These are phyloP conservation scores for Tolypocladium sp. DNA, from an alignment of 2,329 filamentous ascomycete genomes.

Conservation along the genomic window DNA sequence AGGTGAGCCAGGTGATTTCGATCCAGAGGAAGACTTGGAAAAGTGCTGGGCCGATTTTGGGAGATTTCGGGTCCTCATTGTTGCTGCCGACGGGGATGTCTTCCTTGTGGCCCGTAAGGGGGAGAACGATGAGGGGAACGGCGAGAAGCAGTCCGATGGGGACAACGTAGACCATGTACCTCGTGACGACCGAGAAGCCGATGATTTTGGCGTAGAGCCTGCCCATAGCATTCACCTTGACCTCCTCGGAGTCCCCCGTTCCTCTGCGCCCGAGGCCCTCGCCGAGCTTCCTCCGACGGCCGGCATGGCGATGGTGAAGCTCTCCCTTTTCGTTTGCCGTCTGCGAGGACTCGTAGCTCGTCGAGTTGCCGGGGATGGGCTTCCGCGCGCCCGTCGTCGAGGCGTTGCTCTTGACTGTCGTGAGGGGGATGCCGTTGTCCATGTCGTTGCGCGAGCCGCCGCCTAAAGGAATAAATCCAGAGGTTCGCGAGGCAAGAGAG, in stretches of 20 bases:
- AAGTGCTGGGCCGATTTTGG: constrained; percentile 35
- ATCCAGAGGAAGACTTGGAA: constrained; percentile 61
- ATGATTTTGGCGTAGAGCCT: constrained; percentile 56
- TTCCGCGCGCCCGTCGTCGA: constrained; percentile 46
- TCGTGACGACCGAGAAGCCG: constrained; percentile 51
- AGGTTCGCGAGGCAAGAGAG: constrained; percentile 11
- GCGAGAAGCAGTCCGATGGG: constrained; percentile 54
- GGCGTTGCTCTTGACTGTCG: constrained; percentile 43
- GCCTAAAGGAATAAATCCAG: constrained; percentile 36
- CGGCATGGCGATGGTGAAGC: constrained; percentile 24
- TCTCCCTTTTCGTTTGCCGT: constrained; percentile 36
- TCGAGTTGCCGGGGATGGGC: constrained; percentile 24
- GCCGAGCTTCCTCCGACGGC: constrained; percentile 41
- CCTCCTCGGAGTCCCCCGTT: constrained; percentile 39
- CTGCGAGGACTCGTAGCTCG: constrained; percentile 21
- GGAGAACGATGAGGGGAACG: constrained; percentile 49
- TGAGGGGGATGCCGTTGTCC: constrained; percentile 43
- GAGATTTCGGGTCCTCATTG: neutral
- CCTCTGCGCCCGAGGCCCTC: constrained; percentile 29
- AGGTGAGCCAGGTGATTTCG: constrained; percentile 56
- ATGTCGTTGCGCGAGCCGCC: constrained; percentile 21
- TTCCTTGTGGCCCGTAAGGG: constrained; percentile 29
- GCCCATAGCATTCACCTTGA: constrained; percentile 56
- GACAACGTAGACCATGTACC: constrained; percentile 60
- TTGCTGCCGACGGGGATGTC: constrained; percentile 27